Base-by-base conservation (phyloP, 192 early-diverging fungal genomes). In the Backusella tarrabulga region DNA sequence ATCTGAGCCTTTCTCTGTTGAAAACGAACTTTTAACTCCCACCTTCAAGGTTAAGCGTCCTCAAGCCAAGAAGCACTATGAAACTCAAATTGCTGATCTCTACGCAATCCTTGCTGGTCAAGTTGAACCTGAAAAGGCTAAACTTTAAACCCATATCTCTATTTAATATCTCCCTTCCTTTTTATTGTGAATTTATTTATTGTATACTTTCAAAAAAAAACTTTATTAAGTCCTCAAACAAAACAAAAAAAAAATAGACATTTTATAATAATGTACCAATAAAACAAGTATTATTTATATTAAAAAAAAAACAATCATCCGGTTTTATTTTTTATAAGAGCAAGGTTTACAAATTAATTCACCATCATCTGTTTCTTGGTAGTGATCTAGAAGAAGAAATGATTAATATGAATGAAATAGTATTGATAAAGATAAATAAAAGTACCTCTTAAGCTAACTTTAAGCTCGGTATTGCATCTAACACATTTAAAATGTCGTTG, bases 21-120 rank as follows among this genome's bases (percentile, higher is more conserved):
- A 91, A 73, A 90, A 93, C 34, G 92, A 86, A 4, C 85, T 93
- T 34, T 83, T 97, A 78, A 96, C 96, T 0, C 94, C 95, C 3
- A 94, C 93, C 7, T 74, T 97, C 89, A 98, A 98, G 88, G 87
- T 95, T 41, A 95, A 94, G 73, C 90, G 96, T 78, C 91, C 91
- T 67, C 90, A 95, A 75, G 91, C 91, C 11, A 89, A 88, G 35
- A 86, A 88, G 68, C 79, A 90, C 79, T 96, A 93, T 79, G 78
- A 84, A 70, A 35, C 80, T 9, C 82, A 90, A 38, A 92, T 96
- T 77, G 85, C 87, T 73, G 83, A 76, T 23, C 89, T 96, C 90
- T 96, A 96, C 72, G 86, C 82, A 23, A 14, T 50, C 29, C 23
- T 50, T 32, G 42, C 41, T 32, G 42, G 68, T 1, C 68, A 72